These are phyloP conservation scores for Solanum pinnatisectum DNA, from an alignment of 257 asterid genomes.

Conservation along the genomic window DNA sequence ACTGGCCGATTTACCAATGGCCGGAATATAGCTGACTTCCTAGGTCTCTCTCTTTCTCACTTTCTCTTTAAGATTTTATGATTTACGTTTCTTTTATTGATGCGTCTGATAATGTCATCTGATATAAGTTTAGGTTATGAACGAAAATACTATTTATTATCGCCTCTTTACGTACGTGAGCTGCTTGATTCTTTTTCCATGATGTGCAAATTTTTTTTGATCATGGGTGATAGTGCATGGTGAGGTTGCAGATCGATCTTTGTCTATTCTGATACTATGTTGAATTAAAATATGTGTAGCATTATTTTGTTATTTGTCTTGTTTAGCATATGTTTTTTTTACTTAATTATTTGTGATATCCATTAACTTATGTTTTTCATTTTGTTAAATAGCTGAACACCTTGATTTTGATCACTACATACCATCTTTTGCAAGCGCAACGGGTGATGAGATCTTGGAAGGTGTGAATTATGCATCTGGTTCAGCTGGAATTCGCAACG, in stretches of 20 bases:
- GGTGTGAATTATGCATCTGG: conserved; percentile 75
- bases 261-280: background rate
- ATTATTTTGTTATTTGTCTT: background rate
- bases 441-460: conserved; percentile 3
- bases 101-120: background rate
- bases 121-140: background rate
- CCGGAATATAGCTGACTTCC: conserved; percentile 15
- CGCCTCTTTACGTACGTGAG: background rate
- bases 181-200: background rate
- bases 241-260: too few species aligned
- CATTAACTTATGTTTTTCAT: background rate
- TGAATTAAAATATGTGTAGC: background rate
- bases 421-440: conserved; percentile 32
- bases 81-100: background rate
- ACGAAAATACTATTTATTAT: background rate
- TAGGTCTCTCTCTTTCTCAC: conserved; percentile 9
- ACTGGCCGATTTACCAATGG: conserved; percentile 43
- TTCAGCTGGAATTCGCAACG: conserved; percentile 44
- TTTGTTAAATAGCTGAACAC: background rate
- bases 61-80: accelerated
- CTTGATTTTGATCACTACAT: conserved; percentile 28
- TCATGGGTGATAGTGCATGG: background rate
- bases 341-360: background rate
- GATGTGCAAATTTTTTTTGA: background rate
- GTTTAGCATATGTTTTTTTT: background rate